Evolutionary conservation across 768 basidiomycete species (phyloP), one percentile per base, ranked within the genome.

Genomic region (Sarcodon sp.): DNA sequence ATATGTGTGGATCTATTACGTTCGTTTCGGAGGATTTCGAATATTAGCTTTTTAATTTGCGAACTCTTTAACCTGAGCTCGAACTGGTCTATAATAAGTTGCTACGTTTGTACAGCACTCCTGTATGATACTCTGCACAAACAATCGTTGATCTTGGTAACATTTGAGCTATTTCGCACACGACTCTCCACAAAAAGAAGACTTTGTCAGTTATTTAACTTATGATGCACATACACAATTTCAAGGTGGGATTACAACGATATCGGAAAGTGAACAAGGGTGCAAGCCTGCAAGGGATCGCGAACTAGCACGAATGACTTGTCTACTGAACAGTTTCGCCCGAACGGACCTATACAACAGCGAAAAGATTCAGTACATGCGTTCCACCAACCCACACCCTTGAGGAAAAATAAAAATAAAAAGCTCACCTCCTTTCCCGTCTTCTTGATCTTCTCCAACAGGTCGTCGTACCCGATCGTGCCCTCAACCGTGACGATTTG

Each of bases 341-440:
- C 47, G 80, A 81, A 50, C 59, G 33, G 33, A 72, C 68, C 70
- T 72, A 53, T 16, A 11, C 44, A 44, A 5, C n/a, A 27, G 33
- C 43, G 36, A 41, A 7, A 37, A 51, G 49, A 50, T 35, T 41
- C 45, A 31, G 53, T 46, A 54, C 53, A 37, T 45, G 27, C n/a
- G 36, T 11, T 12, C 15, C 4, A 36, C 32, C 45, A 35, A 12
- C 39, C 13, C 27, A 10, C 27, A 12, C n/a, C 4, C 16, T 43
- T 43, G 4, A 2, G 21, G 21, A 27, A 8, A 1, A 36, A 21
- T 7, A 27, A 12, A 31, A 18, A 15, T 15, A 33, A 10, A n/a
- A 21, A 2, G 31, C 54, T 18, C 46, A 87, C 89, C 81, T 87
- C 75, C 66, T 92, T 92, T 53, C 91, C 91, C 8, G 90, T 94